Evolutionary conservation across 192 early-diverging fungal species (phyloP), one percentile per base, ranked within the genome.

Genomic region (Nowakowskiella sp.): DNA sequence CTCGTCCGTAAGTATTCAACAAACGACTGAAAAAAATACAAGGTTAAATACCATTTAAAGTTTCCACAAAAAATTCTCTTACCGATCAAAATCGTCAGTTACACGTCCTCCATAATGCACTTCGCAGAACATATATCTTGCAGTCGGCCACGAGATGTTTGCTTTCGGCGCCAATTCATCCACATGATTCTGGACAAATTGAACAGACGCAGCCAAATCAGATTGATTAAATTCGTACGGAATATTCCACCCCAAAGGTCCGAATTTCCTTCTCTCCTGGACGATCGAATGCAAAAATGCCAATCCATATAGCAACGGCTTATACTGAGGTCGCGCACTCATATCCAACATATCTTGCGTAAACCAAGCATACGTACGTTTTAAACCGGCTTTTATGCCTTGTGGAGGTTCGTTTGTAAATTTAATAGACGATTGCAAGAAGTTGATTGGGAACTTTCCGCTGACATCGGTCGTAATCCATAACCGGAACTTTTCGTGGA

Each of bases 291-390:
- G 80, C 51, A 82, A 66, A 63, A 82, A 82, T 1, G 80, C 74
- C 8, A 82, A 43, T 8, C 78, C 78, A 44, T 81, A 82, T 4
- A 82, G 53, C 26, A 81, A 56, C 19, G 80, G 80, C 53, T 82
- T 82, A 63, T 82, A 82, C 53, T 82, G 80, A 24, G 80, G 73
- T 10, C 80, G 46, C 27, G 70, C 51, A 47, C 68, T 74, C 78
- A 82, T 82, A 51, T 82, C 80, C 6, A 82, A 64, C 78, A 81
- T 81, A 46, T 82, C 80, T 52, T 82, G 80, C n/a, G 80, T 81
- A 31, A 74, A 59, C 78, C 78, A 82, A 4, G 76, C 72, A 57
- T 82, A 82, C 4, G 80, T 82, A 13, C 80, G 56, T 66, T 82
- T 81, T 10, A 82, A 48, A 62, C 80, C 80, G 13, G 80, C 80